Conservation (phyloP, 768 basidiomycete genomes). For the Suillus sp. region DNA sequence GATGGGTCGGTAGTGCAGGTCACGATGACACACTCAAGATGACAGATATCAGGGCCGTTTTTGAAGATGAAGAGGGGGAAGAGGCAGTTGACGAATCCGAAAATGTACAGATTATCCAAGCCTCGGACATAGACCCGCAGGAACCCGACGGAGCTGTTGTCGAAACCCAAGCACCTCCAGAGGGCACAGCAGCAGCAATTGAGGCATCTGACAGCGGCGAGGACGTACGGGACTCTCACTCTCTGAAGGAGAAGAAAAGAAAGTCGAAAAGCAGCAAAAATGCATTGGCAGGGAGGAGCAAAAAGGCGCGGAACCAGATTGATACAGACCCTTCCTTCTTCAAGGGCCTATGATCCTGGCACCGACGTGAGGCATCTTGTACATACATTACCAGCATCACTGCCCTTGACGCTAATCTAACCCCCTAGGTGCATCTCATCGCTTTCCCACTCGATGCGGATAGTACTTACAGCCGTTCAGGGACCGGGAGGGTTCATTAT, state of each 20-base stretch:
- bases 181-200: conserved; percentile 14
- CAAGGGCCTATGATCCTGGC: conserved; percentile 49
- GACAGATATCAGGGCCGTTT: conserved; percentile 81
- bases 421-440: background rate
- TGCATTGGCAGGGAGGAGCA: conserved; percentile 48
- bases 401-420: background rate
- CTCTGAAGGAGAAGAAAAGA: conserved; percentile 47
- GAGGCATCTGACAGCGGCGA: conserved; percentile 27
- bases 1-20: conserved; percentile 92
- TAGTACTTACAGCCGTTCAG: conserved; percentile 9
- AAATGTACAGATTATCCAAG: conserved; percentile 22
- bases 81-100: conserved; percentile 24
- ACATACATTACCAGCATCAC: background rate
- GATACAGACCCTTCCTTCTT: conserved; percentile 68
- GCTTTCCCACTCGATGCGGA: background rate
- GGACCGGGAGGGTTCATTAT: conserved; percentile 9
- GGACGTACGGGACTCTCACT: conserved; percentile 30
- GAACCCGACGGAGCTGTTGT: conserved; percentile 23
- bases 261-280: conserved; percentile 60
- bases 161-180: conserved; percentile 19
- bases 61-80: conserved; percentile 46
- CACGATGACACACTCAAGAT: conserved; percentile 86
- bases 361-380: background rate
- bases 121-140: conserved; percentile 17
- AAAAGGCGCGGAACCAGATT: conserved; percentile 61